phyloP scores from a whole-genome alignment of 2,329 filamentous ascomycete genomes.

The Xylariaceae sp. region DNA sequence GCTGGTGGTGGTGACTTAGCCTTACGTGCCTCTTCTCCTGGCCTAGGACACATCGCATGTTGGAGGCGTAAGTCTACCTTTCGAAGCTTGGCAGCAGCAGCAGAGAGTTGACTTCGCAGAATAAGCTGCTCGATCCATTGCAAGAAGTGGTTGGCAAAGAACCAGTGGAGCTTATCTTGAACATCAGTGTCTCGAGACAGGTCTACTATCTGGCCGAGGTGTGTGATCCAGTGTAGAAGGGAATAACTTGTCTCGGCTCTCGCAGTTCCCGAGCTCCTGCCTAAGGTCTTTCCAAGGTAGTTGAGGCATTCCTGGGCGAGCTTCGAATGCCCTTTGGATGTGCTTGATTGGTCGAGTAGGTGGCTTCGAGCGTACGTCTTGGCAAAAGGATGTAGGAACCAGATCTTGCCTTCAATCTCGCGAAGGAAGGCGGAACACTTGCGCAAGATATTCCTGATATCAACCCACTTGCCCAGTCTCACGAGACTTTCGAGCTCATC shows the following conservation, averaged over 20 bases:
- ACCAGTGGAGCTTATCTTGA: not conserved
- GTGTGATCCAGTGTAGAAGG: not conserved
- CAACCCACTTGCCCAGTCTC: not conserved
- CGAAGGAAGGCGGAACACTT: slow-evolving; percentile 1
- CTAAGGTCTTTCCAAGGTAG: not conserved
- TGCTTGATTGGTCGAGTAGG: not conserved
- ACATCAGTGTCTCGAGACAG: not conserved
- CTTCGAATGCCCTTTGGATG: not conserved
- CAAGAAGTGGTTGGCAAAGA: not conserved
- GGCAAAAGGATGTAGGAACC: not conserved
- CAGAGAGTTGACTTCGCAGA: not conserved
- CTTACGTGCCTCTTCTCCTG: not conserved
- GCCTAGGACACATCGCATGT: not conserved
- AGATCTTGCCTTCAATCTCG: not conserved
- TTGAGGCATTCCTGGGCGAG: not conserved
- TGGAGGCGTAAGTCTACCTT: not conserved
- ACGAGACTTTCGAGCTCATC: not conserved
- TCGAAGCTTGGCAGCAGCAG: not conserved
- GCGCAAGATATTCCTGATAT: not conserved
- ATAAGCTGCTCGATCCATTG: not conserved
- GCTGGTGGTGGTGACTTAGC: not conserved
- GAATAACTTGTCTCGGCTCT: not conserved
- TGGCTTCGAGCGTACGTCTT: not conserved
- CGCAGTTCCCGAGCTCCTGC: not conserved
- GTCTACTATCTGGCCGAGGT: not conserved